Evolutionary conservation across 805 yeast genomes (phyloP).

Genomic region (Naumovozyma castellii): DNA sequence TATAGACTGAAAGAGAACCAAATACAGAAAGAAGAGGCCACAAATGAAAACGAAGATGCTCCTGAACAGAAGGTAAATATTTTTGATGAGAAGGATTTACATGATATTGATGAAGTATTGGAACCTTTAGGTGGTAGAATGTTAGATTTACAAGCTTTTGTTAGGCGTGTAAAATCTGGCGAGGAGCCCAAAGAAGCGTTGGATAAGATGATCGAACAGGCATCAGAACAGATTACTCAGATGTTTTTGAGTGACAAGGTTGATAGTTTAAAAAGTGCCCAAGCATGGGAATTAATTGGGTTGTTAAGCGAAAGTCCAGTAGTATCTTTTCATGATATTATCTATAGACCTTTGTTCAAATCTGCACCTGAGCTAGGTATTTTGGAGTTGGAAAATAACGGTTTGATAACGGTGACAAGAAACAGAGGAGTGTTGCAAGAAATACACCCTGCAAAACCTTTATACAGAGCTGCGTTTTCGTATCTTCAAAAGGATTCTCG

Average conservation of each 20-base stretch:
- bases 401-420: slow-evolving; percentile 60
- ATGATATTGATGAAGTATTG: slow-evolving; percentile 45
- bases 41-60: slow-evolving; percentile 16
- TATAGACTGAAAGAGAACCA: slow-evolving; percentile 37
- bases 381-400: slow-evolving; percentile 67
- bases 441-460: slow-evolving; percentile 74
- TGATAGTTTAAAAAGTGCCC: slow-evolving; percentile 59
- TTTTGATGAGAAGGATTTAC: slow-evolving; percentile 7
- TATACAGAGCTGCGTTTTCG: slow-evolving; percentile 70
- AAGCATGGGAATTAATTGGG: slow-evolving; percentile 79
- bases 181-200: slow-evolving; percentile 73
- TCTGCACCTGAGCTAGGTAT: slow-evolving; percentile 47
- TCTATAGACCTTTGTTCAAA: slow-evolving; percentile 51
- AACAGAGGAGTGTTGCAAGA: slow-evolving; percentile 65
- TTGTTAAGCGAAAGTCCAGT: slow-evolving; percentile 41
- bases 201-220: slow-evolving; percentile 69
- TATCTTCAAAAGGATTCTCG: slow-evolving; percentile 49
- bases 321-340: slow-evolving; percentile 43
- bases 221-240: slow-evolving; percentile 82
- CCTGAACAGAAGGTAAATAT: not conserved
- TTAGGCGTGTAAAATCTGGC: slow-evolving; percentile 80
- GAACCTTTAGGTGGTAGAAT: slow-evolving; percentile 88
- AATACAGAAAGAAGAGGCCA: slow-evolving; percentile 23
- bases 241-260: slow-evolving; percentile 47
- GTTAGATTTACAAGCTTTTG: slow-evolving; percentile 85